These are phyloP conservation scores for Apostasia shenzhenica DNA, from an alignment of 106 monocot species.

Conservation along the genomic window DNA sequence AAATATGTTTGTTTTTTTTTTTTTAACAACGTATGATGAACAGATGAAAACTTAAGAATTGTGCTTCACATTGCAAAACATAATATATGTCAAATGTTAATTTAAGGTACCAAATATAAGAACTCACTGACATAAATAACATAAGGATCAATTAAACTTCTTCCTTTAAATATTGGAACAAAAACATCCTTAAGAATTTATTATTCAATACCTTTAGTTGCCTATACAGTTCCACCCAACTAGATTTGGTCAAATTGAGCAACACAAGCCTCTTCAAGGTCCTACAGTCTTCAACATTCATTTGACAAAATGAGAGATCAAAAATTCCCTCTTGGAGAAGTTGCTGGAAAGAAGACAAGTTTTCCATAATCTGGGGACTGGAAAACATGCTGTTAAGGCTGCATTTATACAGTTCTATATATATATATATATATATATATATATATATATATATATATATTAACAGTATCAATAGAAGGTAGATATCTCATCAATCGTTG, in stretches of 20 bases:
- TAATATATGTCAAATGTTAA: no score
- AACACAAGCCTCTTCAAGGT: conserved; percentile 51
- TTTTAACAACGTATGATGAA: no score
- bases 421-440: neutral
- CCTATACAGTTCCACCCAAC: conserved; percentile 55
- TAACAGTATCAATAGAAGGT: conserved; percentile 48
- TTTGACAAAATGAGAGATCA: conserved; percentile 29
- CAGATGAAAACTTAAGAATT: no score
- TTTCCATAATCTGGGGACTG: conserved; percentile 50
- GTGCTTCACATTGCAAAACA: no score
- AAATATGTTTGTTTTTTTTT: no score
- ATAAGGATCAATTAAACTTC: neutral
- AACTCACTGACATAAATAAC: no score
- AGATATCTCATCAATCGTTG: conserved; percentile 58
- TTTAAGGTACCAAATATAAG: no score
- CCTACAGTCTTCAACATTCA: conserved; percentile 31
- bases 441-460: neutral
- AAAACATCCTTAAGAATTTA: neutral
- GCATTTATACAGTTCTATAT: conserved; percentile 12
- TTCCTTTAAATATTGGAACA: neutral
- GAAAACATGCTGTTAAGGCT: conserved; percentile 71
- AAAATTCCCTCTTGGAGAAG: conserved; percentile 58
- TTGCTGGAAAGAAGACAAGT: conserved; percentile 47
- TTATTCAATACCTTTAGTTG: conserved; percentile 45
- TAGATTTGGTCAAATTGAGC: conserved; percentile 32